These are phyloP conservation scores for Candida schatavii DNA, from an alignment of 805 yeast species.

Conservation along the genomic window DNA sequence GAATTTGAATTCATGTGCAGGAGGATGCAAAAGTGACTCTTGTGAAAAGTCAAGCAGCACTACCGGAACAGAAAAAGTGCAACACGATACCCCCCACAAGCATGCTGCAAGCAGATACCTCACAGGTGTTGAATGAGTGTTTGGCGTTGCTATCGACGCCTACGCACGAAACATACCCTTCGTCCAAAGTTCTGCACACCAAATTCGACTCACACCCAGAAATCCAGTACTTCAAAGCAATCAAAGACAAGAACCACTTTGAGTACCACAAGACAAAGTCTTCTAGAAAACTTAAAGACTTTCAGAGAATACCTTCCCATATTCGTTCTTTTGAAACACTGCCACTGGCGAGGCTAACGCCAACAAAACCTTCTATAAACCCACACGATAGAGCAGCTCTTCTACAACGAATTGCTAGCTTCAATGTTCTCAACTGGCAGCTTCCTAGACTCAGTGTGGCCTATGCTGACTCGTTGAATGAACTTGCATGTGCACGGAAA, in stretches of 20 bases:
- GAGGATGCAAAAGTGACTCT: no score
- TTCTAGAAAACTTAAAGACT: slow-evolving; percentile 2
- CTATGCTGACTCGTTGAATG: slow-evolving; percentile 27
- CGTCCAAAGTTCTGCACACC: slow-evolving; percentile 11
- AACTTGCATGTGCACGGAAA: slow-evolving; percentile 46
- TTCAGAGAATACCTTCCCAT: background rate
- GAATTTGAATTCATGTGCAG: no score
- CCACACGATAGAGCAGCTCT: slow-evolving; percentile 38
- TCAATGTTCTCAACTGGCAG: slow-evolving; percentile 47
- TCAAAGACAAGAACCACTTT: slow-evolving; percentile 36
- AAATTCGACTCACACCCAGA: slow-evolving; percentile 29
- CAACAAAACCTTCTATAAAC: slow-evolving; percentile 25
- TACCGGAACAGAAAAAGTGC: no score
- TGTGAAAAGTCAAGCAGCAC: no score
- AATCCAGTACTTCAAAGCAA: slow-evolving; percentile 34
- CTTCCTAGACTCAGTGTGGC: slow-evolving; percentile 20
- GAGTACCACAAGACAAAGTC: slow-evolving; percentile 32
- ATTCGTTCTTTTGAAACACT: no score
- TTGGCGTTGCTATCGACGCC: slow-evolving; percentile 17
- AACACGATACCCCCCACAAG: background rate
- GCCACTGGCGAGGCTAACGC: no score
- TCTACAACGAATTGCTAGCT: slow-evolving; percentile 41
- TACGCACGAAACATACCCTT: slow-evolving; percentile 12
- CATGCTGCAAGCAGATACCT: slow-evolving; percentile 12
- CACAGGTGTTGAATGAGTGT: slow-evolving; percentile 24